phyloP scores from a whole-genome alignment of 306 rosid species.

The Vachellia pachyceras region DNA sequence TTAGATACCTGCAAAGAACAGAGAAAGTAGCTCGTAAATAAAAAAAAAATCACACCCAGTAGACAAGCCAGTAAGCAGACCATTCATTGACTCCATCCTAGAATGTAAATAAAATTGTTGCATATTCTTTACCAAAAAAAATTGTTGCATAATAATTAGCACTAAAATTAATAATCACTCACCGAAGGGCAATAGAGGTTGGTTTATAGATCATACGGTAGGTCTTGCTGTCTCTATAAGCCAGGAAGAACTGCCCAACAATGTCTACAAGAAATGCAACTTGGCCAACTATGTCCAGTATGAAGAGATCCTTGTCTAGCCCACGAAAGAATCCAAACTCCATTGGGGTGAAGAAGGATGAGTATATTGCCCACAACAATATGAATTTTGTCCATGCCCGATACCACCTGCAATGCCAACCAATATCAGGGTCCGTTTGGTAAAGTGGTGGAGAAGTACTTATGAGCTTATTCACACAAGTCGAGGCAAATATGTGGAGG shows the following conservation, averaged over 20 bases:
- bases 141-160: conserved; percentile 5
- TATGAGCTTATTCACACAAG: too few species aligned
- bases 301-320: conserved; percentile 63
- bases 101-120: too few species aligned
- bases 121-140: too few species aligned
- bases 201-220: conserved; percentile 77
- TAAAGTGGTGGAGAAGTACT: too few species aligned
- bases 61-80: too few species aligned
- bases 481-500: too few species aligned
- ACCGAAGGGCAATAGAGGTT: conserved; percentile 79
- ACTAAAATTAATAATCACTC: conserved; percentile 13
- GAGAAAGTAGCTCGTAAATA: conserved; percentile 18
- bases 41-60: background rate
- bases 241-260: conserved; percentile 72
- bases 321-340: conserved; percentile 96
- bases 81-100: conserved; percentile 3
- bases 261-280: conserved; percentile 84
- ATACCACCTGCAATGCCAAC: conserved; percentile 71
- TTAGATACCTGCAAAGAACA: conserved; percentile 72
- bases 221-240: conserved; percentile 79
- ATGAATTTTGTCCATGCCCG: conserved; percentile 79
- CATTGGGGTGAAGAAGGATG: conserved; percentile 97
- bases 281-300: conserved; percentile 83
- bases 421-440: too few species aligned
- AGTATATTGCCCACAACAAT: conserved; percentile 91